Percentiles rank a stretch among this genome's conserved stretches.
These are phyloP conservation scores for Cryphonectria carpinicola DNA, from an alignment of 2,329 filamentous ascomycete species.

Conservation along the genomic window DNA sequence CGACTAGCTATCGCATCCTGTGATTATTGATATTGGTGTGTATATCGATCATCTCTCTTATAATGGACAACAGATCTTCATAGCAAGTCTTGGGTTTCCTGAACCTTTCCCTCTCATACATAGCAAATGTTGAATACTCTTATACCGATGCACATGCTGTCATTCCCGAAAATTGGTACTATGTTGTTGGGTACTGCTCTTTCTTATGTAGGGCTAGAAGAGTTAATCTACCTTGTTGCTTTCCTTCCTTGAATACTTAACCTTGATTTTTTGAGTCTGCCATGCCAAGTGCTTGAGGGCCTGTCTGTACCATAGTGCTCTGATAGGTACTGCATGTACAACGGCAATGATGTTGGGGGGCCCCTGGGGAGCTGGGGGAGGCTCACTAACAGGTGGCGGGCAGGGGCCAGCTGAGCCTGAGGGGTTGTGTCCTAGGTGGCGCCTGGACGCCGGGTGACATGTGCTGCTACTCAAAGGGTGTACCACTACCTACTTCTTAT, in stretches of 20 bases:
- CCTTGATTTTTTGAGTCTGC: too few species aligned
- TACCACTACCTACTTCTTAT: neutral
- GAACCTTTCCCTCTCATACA: neutral
- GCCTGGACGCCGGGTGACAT: constrained; percentile 13
- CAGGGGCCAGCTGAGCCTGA: neutral
- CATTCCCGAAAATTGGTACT: neutral
- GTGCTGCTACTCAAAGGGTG: neutral
- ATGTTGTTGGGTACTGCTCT: neutral
- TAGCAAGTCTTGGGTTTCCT: neutral
- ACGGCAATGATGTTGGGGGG: neutral
- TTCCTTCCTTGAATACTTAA: neutral
- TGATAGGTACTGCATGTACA: too few species aligned
- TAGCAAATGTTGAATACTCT: neutral
- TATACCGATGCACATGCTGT: neutral
- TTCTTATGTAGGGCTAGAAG: too few species aligned
- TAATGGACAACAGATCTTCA: too few species aligned
- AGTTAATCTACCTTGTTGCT: neutral
- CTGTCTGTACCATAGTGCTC: neutral
- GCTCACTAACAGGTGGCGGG: neutral
- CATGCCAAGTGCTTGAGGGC: neutral
- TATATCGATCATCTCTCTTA: too few species aligned
- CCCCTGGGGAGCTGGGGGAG: neutral
- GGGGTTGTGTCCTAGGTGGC: neutral
- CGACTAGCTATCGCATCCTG: neutral
- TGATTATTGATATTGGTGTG: neutral